phyloP scores from a whole-genome alignment of 2,329 filamentous ascomycete genomes.

The Diaporthe amygdali region DNA sequence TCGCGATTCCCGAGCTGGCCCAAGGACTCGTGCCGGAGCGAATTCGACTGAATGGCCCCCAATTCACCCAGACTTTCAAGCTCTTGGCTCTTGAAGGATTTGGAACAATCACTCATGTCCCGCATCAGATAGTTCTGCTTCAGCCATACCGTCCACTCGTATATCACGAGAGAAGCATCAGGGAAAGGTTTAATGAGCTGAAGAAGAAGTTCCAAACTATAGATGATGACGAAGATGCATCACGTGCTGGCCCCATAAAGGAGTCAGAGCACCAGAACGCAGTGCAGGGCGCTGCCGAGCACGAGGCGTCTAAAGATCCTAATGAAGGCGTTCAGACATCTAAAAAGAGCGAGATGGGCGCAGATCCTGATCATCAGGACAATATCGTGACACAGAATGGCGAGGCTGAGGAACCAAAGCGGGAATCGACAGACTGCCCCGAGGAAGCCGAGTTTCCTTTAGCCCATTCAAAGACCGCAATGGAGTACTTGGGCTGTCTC shows the following conservation, averaged over 20 bases:
- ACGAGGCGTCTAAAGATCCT: too few relatives aligned
- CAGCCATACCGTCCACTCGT: constrained; percentile 20
- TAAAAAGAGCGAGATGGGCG: too few relatives aligned
- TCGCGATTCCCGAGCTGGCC: not conserved
- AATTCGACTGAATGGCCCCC: constrained; percentile 12
- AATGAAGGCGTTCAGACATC: not conserved
- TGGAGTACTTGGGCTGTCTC: constrained; percentile 26
- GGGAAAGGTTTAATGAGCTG: not conserved
- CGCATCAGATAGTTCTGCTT: constrained; percentile 5
- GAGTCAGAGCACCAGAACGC: not conserved
- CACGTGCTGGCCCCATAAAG: not conserved
- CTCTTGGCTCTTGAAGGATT: too few relatives aligned
- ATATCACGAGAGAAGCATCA: constrained; percentile 18
- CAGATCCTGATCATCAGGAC: not conserved
- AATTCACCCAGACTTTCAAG: not conserved
- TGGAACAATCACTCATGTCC: too few relatives aligned
- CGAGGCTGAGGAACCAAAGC: not conserved
- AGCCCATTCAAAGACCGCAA: not conserved
- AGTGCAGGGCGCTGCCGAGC: not conserved
- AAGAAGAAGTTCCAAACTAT: not conserved
- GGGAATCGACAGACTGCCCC: not conserved
- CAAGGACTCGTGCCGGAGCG: constrained; percentile 13
- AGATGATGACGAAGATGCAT: fast-evolving
- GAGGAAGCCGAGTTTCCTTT: not conserved
- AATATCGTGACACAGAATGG: not conserved